These are phyloP conservation scores for Carpinus fangiana DNA, from an alignment of 306 rosid genomes.

Conservation along the genomic window DNA sequence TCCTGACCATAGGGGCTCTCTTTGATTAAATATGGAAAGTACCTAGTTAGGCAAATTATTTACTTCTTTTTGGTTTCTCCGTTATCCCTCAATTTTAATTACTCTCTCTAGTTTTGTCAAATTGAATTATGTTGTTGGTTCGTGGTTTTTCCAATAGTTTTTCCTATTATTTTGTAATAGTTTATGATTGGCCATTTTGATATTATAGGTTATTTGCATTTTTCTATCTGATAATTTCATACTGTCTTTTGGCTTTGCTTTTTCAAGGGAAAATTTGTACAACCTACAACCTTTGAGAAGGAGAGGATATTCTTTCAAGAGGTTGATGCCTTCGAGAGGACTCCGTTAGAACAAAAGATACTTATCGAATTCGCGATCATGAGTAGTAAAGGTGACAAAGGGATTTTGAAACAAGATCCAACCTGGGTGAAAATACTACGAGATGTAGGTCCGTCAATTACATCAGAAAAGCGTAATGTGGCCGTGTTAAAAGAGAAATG, in stretches of 20 bases:
- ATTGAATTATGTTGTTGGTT: neutral
- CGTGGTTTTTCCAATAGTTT: neutral
- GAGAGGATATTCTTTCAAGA: slow-evolving; percentile 74
- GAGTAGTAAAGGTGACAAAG: too few species aligned
- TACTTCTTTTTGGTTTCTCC: slow-evolving; percentile 14
- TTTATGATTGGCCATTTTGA: neutral
- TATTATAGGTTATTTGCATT: neutral
- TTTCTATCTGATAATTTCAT: slow-evolving; percentile 6
- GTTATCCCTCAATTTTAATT: neutral
- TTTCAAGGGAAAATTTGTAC: slow-evolving; percentile 53
- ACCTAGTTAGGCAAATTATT: too few species aligned
- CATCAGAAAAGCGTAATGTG: too few species aligned
- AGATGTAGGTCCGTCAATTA: too few species aligned
- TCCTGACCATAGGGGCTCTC: too few species aligned
- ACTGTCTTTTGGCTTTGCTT: slow-evolving; percentile 8
- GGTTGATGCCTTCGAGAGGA: slow-evolving; percentile 92
- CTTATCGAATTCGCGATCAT: too few species aligned
- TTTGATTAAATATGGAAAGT: too few species aligned
- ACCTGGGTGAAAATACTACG: too few species aligned
- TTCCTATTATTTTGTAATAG: neutral
- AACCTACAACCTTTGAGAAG: slow-evolving; percentile 60
- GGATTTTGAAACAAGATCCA: too few species aligned
- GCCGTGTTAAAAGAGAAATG: too few species aligned
- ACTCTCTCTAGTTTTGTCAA: neutral
- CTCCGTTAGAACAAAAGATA: too few species aligned